Base-by-base conservation (phyloP, 495 filamentous ascomycete species). In the Chaetomidium leptoderma region DNA sequence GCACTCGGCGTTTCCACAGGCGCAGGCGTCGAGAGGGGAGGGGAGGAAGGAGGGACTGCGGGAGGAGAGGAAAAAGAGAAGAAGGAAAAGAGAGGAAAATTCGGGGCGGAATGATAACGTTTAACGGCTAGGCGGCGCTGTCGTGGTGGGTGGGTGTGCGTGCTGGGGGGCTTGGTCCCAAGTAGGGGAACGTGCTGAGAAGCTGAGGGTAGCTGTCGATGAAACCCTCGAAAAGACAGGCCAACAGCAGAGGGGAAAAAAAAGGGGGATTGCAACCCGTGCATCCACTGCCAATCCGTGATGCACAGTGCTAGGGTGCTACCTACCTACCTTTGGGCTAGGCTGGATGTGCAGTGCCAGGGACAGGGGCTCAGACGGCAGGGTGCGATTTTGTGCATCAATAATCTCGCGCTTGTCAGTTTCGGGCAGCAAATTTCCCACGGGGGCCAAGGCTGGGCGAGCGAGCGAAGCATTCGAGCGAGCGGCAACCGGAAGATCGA, bases 401-500 rank as follows among this genome's bases (percentile, higher is more conserved):
- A n/a, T 14, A 58, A 50, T 40, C 30, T 46, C 3, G 43, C 63
- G 60, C 66, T 66, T 62, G 45, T 60, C 63, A 11, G 1, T 49
- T 59, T 65, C 44, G 58, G 65, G 63, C 32, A 65, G 51, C 60
- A 60, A 61, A 65, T 63, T 65, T 68, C 58, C 63, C 56, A 39
- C 36, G 30, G 23, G 30, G 23, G 26, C 42, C 57, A 33, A 49
- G 44, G 49, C 48, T 23, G 26, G 4, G 17, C 17, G 26, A n/a
- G 14, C 14, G 14, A 37, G 23, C 35, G n/a, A 52, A 32, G 35
- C 49, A 39, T 27, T 3, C 14, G 21, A 16, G 42, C 5, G 17
- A 32, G 26, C n/a, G 46, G 29, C 7, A 26, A 29, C 14, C 35
- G 27, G 30, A 33, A 29, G 26, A n/a, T 23, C 23, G 2, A 37